A percentile compares a stretch with the other conserved stretches of the same genome.
phyloP scores from a whole-genome alignment of 257 asterid genomes.

The Apocynum venetum region DNA sequence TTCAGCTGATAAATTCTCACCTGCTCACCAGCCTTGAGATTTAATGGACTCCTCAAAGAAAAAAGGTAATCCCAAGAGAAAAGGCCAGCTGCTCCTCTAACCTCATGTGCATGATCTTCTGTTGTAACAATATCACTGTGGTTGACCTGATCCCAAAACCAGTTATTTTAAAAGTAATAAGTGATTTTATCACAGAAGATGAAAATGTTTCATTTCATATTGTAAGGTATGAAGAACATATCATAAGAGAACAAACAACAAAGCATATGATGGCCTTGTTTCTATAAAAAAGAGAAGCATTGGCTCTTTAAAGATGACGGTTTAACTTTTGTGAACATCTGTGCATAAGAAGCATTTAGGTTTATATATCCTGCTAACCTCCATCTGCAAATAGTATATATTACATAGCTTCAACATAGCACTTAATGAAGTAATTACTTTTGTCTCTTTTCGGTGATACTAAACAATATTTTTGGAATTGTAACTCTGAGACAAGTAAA shows the following conservation, averaged over 20 bases:
- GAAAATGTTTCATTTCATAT: not conserved
- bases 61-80: conserved; percentile 87
- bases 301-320: not conserved
- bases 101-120: conserved; percentile 90
- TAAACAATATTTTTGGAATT: not conserved
- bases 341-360: not conserved
- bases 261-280: not conserved
- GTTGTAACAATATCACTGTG: conserved; percentile 73
- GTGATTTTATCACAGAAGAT: not conserved
- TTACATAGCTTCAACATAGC: not conserved
- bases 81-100: conserved; percentile 84
- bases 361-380: not conserved
- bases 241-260: not conserved
- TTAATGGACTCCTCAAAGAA: conserved; percentile 69
- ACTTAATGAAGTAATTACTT: not conserved
- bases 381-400: not conserved
- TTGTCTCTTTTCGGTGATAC: not conserved
- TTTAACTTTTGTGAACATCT: not conserved
- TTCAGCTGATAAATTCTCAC: conserved; percentile 32
- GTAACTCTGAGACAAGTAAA: not conserved
- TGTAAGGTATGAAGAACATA: not conserved
- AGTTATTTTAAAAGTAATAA: not conserved
- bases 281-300: not conserved
- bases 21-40: conserved; percentile 90
- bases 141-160: conserved; percentile 50